Percentiles rank a stretch among this genome's conserved stretches.
Evolutionary conservation across 2,329 filamentous ascomycete species (phyloP).

Genomic region (Pseudogymnoascus sp.): DNA sequence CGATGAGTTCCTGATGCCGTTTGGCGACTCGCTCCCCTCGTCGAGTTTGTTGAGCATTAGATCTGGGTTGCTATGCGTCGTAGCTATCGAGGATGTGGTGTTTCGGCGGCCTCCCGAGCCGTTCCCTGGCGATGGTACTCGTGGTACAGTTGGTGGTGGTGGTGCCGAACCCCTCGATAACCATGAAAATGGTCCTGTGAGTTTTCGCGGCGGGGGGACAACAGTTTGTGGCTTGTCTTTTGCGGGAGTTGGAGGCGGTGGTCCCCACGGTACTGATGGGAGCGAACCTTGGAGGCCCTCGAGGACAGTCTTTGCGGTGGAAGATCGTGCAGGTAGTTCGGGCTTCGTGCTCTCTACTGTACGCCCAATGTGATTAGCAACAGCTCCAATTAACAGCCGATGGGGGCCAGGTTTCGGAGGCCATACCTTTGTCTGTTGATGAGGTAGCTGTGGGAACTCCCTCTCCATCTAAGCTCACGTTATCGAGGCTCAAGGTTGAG

Average conservation of each 20-base stretch:
- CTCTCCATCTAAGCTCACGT: constrained; percentile 59
- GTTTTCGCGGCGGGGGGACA: constrained; percentile 52
- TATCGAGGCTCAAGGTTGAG: constrained; percentile 52
- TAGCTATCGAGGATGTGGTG: constrained; percentile 73
- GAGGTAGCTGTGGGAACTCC: not conserved
- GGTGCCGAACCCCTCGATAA: constrained; percentile 62
- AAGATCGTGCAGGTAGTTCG: constrained; percentile 30
- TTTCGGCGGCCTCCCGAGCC: constrained; percentile 49
- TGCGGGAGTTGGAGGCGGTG: constrained; percentile 36
- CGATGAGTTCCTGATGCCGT: constrained; percentile 37
- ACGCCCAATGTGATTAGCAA: not conserved
- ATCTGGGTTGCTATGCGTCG: constrained; percentile 72
- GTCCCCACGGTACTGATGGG: constrained; percentile 66
- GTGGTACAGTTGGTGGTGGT: constrained; percentile 41
- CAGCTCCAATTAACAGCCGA: not conserved
- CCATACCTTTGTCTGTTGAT: not conserved
- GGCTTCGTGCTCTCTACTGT: constrained; percentile 13
- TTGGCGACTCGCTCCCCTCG: constrained; percentile 60
- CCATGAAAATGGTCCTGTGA: constrained; percentile 84
- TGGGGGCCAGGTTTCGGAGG: not conserved
- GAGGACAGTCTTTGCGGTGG: constrained; percentile 54
- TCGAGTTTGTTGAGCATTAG: constrained; percentile 71
- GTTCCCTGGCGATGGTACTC: constrained; percentile 24
- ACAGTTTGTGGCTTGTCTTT: constrained; percentile 17
- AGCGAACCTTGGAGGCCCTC: constrained; percentile 67